phyloP scores from a whole-genome alignment of 202 grass and related monocot genomes.

The Hordeum pubiflorum region DNA sequence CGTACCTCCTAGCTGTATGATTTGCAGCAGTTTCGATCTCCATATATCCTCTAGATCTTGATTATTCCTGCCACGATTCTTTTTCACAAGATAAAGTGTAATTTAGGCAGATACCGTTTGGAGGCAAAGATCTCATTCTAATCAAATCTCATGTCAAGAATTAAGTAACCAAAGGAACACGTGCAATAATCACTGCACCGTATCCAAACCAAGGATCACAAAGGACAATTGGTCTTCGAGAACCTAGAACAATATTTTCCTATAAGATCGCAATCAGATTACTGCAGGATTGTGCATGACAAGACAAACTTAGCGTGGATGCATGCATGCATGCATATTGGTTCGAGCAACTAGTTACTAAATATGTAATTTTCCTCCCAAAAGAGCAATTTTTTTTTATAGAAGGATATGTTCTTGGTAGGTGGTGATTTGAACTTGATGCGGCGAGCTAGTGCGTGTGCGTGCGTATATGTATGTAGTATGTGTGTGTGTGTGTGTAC shows the following conservation, averaged over 20 bases:
- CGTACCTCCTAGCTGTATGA: background rate
- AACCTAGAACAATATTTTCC: conserved; percentile 29
- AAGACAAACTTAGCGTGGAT: background rate
- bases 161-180: conserved; percentile 25
- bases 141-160: background rate
- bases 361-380: background rate
- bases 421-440: conserved; percentile 8
- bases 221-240: conserved; percentile 25
- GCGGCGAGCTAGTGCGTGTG: background rate
- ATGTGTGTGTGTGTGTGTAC: background rate
- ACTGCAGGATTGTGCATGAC: background rate
- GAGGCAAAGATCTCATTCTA: conserved; percentile 22
- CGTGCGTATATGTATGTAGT: background rate
- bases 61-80: background rate
- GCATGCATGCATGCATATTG: background rate
- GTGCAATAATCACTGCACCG: conserved; percentile 10
- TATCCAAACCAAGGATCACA: conserved; percentile 30
- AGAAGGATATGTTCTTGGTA: background rate
- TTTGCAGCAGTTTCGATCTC: background rate
- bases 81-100: background rate
- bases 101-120: background rate
- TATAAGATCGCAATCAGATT: conserved; percentile 13
- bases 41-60: background rate
- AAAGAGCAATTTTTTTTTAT: background rate
- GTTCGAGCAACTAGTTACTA: background rate